These are phyloP conservation scores for Sarocladium oryzae DNA, from an alignment of 2,329 filamentous ascomycete genomes.

Conservation along the genomic window DNA sequence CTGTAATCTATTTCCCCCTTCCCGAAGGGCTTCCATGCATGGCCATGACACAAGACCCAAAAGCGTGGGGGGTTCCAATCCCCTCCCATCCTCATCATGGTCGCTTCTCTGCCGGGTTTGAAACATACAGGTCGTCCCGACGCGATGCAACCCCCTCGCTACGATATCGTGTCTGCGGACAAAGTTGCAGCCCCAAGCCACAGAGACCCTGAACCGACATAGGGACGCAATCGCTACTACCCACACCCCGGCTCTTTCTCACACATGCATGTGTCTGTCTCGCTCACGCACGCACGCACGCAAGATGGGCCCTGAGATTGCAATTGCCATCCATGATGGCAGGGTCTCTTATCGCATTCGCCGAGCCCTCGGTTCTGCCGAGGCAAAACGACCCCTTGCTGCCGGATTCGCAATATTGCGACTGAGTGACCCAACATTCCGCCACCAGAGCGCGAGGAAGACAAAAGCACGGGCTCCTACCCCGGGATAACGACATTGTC, in stretches of 20 bases:
- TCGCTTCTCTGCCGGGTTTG: neutral
- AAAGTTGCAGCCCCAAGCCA: too few species aligned
- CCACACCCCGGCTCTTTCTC: too few species aligned
- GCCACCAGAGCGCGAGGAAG: too few species aligned
- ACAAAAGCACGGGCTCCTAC: neutral
- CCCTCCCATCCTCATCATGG: neutral
- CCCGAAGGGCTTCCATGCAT: conserved; percentile 3
- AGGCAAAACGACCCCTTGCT: neutral
- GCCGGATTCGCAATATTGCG: conserved; percentile 4
- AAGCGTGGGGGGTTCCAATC: conserved; percentile 1
- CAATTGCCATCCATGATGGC: neutral
- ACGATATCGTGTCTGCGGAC: conserved; percentile 1
- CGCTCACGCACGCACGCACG: neutral
- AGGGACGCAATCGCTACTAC: too few species aligned
- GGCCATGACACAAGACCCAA: conserved; percentile 1
- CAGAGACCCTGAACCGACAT: neutral
- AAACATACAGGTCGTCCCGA: conserved; percentile 3
- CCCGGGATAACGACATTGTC: neutral
- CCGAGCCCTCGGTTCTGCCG: neutral
- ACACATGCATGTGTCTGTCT: neutral
- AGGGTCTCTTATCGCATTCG: neutral
- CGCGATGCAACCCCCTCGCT: conserved; percentile 3
- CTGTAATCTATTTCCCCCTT: conserved; percentile 1
- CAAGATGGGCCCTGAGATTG: neutral
- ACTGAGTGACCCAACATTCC: neutral